Evolutionary conservation across 352 stramenopile species (phyloP), one percentile per base, ranked within the genome.

Genomic region (Phytophthora pistaciae): DNA sequence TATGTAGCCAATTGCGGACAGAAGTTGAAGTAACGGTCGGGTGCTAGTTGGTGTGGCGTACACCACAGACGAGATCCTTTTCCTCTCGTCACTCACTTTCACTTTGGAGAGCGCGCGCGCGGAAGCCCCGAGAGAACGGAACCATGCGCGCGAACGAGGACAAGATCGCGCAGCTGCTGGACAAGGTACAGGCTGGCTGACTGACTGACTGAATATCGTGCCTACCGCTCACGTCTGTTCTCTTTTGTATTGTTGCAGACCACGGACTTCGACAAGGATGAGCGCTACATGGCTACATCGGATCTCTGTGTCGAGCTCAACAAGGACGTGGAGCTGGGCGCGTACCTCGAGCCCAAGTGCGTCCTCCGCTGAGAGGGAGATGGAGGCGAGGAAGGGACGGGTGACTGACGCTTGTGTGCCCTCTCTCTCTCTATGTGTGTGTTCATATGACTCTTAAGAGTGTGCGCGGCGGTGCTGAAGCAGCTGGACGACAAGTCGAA

Each of bases 221-320:
- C 11, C 13, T 46, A 46, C 14, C 58, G 40, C 31, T 73, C 14
- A 65, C 21, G 11, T 57, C 16, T n/a, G 31, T 46, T 20, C 42
- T 50, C 42, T 13, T n/a, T 3, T 52, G 16, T 69, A 23, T 56
- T 10, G 52, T 4, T 21, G n/a, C 46, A 95, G 88, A 95, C 88
- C 20, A 94, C 84, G 46, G 86, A 95, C 63, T 97, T 94, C 67
- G 93, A 98, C 88, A 99, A 99, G 79, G 98, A 99, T 93, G 98
- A 99, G 84, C 96, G 98, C 27, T 99, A 99, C 85, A 99, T 99
- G 98, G 98, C 98, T 36, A 99, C 97, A 20, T 99, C 93, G 25
- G 98, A 99, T 82, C 87, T 99, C 49, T 99, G 97, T 79, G 95
- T 93, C 44, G 94, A 99, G 61, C 91, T 99, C 36, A 86, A 92